Percentiles rank a stretch among this genome's conserved stretches.
phyloP scores from a whole-genome alignment of 2,329 filamentous ascomycete species.

The Calonectria multiphialidica region DNA sequence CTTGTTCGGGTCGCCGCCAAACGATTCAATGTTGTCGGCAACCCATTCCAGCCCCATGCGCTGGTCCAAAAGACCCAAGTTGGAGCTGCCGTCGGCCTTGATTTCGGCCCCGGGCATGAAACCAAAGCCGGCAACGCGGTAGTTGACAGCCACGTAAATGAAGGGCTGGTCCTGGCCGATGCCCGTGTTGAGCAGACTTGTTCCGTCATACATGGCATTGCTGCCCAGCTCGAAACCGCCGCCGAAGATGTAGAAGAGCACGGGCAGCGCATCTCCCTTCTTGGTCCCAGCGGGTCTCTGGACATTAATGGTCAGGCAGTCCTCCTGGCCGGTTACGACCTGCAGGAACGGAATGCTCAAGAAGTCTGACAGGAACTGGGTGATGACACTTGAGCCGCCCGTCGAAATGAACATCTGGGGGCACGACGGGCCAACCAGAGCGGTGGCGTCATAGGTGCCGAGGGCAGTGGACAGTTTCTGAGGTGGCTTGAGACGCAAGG shows the following conservation, averaged over 20 bases:
- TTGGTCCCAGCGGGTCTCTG: slow-evolving; percentile 69
- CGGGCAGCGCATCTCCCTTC: slow-evolving; percentile 69
- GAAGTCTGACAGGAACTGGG: slow-evolving; percentile 61
- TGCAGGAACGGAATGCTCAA: slow-evolving; percentile 70
- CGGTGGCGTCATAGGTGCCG: slow-evolving; percentile 72
- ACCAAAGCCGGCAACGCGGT: slow-evolving; percentile 80
- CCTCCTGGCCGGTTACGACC: slow-evolving; percentile 67
- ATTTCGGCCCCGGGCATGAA: slow-evolving; percentile 79
- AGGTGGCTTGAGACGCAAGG: slow-evolving; percentile 77
- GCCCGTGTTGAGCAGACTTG: slow-evolving; percentile 58
- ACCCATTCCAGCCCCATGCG: slow-evolving; percentile 81
- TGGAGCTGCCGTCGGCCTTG: slow-evolving; percentile 74
- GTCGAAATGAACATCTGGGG: slow-evolving; percentile 78
- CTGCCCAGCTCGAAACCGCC: slow-evolving; percentile 72
- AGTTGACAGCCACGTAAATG: slow-evolving; percentile 83
- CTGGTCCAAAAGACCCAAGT: slow-evolving; percentile 80
- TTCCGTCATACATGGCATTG: slow-evolving; percentile 65
- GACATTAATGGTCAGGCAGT: slow-evolving; percentile 73
- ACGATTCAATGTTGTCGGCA: slow-evolving; percentile 80
- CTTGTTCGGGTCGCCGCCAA: slow-evolving; percentile 83
- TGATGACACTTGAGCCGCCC: slow-evolving; percentile 52
- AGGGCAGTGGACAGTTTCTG: slow-evolving; percentile 65
- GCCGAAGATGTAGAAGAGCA: slow-evolving; percentile 79
- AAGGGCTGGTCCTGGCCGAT: slow-evolving; percentile 65
- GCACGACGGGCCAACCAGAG: slow-evolving; percentile 68